A percentile compares a stretch with the other conserved stretches of the same genome.
These are phyloP conservation scores for Sporisorium exsertum DNA, from an alignment of 1,284 basidiomycete species.

Conservation along the genomic window DNA sequence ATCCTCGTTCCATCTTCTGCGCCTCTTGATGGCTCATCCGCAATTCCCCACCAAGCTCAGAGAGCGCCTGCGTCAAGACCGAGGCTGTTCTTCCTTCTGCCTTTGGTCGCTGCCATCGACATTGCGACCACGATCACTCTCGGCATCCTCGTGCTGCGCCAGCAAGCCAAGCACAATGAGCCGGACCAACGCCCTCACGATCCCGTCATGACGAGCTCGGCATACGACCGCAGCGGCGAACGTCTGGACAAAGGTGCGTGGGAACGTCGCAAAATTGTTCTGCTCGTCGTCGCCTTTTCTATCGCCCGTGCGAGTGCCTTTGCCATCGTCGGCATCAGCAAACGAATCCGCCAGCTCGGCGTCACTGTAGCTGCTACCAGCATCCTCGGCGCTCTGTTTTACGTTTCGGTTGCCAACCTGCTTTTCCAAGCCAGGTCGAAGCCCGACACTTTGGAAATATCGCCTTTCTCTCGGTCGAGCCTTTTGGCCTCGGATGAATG, in stretches of 20 bases:
- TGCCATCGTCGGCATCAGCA: slow-evolving; percentile 48
- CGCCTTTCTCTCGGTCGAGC: neutral
- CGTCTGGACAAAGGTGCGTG: slow-evolving; percentile 18
- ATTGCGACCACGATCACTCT: slow-evolving; percentile 22
- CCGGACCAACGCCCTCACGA: neutral
- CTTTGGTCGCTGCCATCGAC: slow-evolving; percentile 40
- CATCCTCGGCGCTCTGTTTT: slow-evolving; percentile 51
- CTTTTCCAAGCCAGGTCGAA: slow-evolving; percentile 48
- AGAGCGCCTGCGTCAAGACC: slow-evolving; percentile 8
- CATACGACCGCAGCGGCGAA: neutral
- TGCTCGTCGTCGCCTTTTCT: slow-evolving; percentile 39
- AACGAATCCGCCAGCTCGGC: slow-evolving; percentile 40
- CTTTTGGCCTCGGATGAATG: slow-evolving; percentile 7
- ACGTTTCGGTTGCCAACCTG: slow-evolving; percentile 51
- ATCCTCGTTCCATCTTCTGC: slow-evolving; percentile 40
- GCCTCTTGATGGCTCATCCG: slow-evolving; percentile 5
- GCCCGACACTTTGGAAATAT: slow-evolving; percentile 1
- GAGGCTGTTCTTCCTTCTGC: slow-evolving; percentile 33
- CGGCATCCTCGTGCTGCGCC: slow-evolving; percentile 30
- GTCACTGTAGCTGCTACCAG: slow-evolving; percentile 49
- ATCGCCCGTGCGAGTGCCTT: slow-evolving; percentile 28
- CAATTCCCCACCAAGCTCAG: neutral
- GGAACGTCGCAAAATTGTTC: slow-evolving; percentile 32
- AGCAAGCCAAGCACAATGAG: slow-evolving; percentile 17
- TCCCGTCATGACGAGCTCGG: slow-evolving; percentile 10